Percentiles rank a stretch among this genome's conserved stretches.
phyloP scores from a whole-genome alignment of 2,329 filamentous ascomycete species.

The Fusarium papillatum region DNA sequence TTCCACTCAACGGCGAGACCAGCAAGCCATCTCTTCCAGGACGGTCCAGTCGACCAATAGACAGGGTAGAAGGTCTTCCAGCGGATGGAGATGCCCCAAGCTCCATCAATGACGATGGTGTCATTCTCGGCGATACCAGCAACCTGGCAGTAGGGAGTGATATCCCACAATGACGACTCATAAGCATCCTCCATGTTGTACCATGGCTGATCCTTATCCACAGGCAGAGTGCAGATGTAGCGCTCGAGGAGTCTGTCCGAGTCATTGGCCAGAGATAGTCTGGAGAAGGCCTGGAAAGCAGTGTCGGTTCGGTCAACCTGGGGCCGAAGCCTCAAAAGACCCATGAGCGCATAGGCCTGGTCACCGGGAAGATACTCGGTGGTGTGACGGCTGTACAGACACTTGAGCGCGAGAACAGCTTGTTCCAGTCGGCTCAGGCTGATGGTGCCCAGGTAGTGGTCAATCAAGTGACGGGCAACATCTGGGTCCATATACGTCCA shows the following conservation, averaged over 20 bases:
- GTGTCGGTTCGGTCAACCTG: conserved; percentile 49
- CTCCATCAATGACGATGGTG: conserved; percentile 50
- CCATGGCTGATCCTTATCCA: conserved; percentile 42
- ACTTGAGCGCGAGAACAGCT: conserved; percentile 46
- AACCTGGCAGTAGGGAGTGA: conserved; percentile 49
- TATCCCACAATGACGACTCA: conserved; percentile 49
- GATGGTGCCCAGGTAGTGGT: conserved; percentile 51
- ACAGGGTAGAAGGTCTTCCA: conserved; percentile 49
- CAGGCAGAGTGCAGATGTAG: conserved; percentile 47
- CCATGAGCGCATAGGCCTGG: conserved; percentile 53
- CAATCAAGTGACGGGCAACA: conserved; percentile 48
- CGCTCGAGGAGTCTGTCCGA: conserved; percentile 51
- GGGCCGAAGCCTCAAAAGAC: conserved; percentile 49
- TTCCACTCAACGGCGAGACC: conserved; percentile 37
- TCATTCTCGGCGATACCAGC: conserved; percentile 50
- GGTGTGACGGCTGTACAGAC: conserved; percentile 46
- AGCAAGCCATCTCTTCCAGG: conserved; percentile 36
- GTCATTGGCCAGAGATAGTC: conserved; percentile 52
- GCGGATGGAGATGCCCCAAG: conserved; percentile 46
- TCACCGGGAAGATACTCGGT: conserved; percentile 45
- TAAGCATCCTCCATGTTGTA: conserved; percentile 50
- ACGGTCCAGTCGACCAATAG: conserved; percentile 44
- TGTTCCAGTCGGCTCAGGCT: conserved; percentile 50
- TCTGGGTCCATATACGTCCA: conserved; percentile 46
- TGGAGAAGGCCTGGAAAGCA: conserved; percentile 53